Conservation (phyloP, 768 basidiomycete genomes). For the Amyloporia xantha region DNA sequence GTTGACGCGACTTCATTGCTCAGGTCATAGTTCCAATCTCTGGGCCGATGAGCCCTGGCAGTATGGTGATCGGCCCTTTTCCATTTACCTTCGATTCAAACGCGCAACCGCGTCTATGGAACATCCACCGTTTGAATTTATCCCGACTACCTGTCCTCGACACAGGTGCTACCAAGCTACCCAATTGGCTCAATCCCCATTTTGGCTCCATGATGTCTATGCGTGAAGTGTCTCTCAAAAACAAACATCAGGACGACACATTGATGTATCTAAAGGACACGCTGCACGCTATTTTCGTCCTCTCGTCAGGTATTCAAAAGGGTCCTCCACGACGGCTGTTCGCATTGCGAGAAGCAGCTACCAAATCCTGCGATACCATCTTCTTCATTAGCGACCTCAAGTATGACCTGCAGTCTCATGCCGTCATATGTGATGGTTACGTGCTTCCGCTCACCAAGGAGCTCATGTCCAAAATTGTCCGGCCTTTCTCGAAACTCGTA, state of each 20-base stretch:
- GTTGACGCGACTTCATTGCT: conserved; percentile 26
- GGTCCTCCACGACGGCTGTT: conserved; percentile 16
- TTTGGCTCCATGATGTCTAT: conserved; percentile 26
- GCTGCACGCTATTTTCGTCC: conserved; percentile 23
- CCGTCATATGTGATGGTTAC: conserved; percentile 45
- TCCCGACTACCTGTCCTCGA: conserved; percentile 29
- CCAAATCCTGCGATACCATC: conserved; percentile 27
- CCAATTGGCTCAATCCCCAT: conserved; percentile 29
- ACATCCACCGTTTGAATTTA: conserved; percentile 35
- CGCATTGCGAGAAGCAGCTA: conserved; percentile 13
- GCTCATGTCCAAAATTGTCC: conserved; percentile 16
- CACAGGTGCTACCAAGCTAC: conserved; percentile 7
- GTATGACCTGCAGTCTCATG: conserved; percentile 42
- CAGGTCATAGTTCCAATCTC: conserved; percentile 19
- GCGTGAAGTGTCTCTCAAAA: conserved; percentile 20
- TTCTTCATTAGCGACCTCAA: conserved; percentile 42
- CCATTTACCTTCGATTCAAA: conserved; percentile 16
- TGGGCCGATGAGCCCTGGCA: conserved; percentile 14
- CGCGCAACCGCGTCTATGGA: conserved; percentile 19
- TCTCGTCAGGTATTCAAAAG: conserved; percentile 21
- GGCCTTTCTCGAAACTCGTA: conserved; percentile 25
- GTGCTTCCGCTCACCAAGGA: conserved; percentile 30
- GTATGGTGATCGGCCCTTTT: conserved; percentile 21
- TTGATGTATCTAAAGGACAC: conserved; percentile 29
- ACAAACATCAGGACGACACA: conserved; percentile 18